These are phyloP conservation scores for Gossypium rotundifolium DNA, from an alignment of 345 rosid genomes.

Conservation along the genomic window DNA sequence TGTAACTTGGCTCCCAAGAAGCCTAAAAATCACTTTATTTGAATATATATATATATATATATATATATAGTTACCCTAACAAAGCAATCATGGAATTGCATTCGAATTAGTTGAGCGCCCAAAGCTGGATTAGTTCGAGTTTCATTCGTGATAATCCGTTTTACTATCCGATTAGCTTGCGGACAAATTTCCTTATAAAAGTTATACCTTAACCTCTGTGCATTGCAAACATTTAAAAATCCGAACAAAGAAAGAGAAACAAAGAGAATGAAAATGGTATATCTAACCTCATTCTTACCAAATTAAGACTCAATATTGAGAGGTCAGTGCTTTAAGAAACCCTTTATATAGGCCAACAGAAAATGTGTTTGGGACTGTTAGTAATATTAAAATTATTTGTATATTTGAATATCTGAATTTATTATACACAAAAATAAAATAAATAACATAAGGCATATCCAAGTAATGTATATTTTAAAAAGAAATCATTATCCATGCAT, in stretches of 20 bases:
- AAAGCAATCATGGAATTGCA: slow-evolving; percentile 66
- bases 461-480: no score
- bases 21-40: background rate
- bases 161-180: slow-evolving; percentile 30
- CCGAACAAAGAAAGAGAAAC: background rate
- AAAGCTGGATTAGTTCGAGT: slow-evolving; percentile 26
- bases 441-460: no score
- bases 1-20: background rate
- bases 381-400: no score
- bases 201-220: slow-evolving; percentile 2
- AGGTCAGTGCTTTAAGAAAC: background rate
- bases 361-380: no score
- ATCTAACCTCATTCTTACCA: background rate
- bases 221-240: background rate
- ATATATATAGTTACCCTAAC: slow-evolving; percentile 25
- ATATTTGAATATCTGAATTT: no score
- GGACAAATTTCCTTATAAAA: slow-evolving; percentile 27
- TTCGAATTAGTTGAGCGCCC: slow-evolving; percentile 43
- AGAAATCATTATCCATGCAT: no score
- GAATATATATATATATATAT: background rate
- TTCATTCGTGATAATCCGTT: slow-evolving; percentile 21
- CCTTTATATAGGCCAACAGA: background rate
- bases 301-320: background rate
- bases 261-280: background rate
- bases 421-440: no score